phyloP scores from a whole-genome alignment of 805 yeast genomes.

The Teunomyces panamensis region DNA sequence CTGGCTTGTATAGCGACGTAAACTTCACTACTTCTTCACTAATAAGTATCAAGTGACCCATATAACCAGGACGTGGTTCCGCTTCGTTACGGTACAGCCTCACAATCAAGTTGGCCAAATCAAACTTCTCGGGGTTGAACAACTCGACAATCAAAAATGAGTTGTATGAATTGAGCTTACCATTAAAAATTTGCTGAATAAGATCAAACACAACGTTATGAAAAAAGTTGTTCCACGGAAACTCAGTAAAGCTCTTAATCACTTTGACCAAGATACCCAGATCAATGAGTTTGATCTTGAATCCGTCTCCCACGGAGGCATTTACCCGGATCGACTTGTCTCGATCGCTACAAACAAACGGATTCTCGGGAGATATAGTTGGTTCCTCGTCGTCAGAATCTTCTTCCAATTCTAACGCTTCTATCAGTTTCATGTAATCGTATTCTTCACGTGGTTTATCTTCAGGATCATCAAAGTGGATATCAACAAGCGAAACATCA shows the following conservation, averaged over 20 bases:
- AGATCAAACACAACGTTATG: conserved; percentile 97
- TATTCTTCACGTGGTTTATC: conserved; percentile 23
- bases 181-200: conserved; percentile 91
- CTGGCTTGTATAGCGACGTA: conserved; percentile 57
- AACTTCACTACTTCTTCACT: conserved; percentile 96
- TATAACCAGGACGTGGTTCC: conserved; percentile 79
- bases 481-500: conserved; percentile 36
- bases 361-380: conserved; percentile 39
- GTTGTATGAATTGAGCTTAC: conserved; percentile 85
- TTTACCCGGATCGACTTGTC: conserved; percentile 38
- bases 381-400: conserved; percentile 47
- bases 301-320: conserved; percentile 82
- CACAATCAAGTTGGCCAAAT: conserved; percentile 34
- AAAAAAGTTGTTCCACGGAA: conserved; percentile 96
- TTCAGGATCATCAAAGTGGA: conserved; percentile 17
- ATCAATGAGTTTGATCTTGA: conserved; percentile 80
- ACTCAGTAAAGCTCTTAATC: conserved; percentile 71
- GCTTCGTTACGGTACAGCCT: conserved; percentile 40
- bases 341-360: conserved; percentile 39
- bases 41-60: conserved; percentile 94
- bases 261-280: conserved; percentile 64
- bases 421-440: conserved; percentile 16
- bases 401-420: conserved; percentile 26
- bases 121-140: conserved; percentile 33
- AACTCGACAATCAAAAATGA: conserved; percentile 42